Evolutionary conservation across 1,139 yeast species (phyloP).

Genomic region (Yamadazyma jaroonii): DNA sequence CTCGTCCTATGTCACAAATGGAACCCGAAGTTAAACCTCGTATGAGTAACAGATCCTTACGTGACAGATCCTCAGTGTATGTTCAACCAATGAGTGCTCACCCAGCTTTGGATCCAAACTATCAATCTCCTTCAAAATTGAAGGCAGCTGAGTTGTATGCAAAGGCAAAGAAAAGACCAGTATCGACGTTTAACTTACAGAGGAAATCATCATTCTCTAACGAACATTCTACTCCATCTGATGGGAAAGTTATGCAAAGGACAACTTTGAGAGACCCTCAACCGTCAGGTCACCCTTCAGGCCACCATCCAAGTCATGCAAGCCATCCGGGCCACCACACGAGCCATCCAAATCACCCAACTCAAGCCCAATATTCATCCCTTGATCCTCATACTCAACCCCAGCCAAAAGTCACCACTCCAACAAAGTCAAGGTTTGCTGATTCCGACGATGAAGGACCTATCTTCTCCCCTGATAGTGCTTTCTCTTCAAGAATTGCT

Average conservation of each 20-base stretch:
- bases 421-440: slow-evolving; percentile 34
- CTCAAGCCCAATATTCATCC: slow-evolving; percentile 12
- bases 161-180: slow-evolving; percentile 44
- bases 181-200: slow-evolving; percentile 32
- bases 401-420: slow-evolving; percentile 4
- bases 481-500: slow-evolving; percentile 47
- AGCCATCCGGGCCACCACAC: no score
- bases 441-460: slow-evolving; percentile 50
- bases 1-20: not conserved
- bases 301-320: slow-evolving; percentile 9
- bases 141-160: slow-evolving; percentile 51
- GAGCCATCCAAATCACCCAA: no score
- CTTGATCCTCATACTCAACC: slow-evolving; percentile 6
- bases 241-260: slow-evolving; percentile 6
- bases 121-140: slow-evolving; percentile 41
- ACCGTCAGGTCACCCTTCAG: slow-evolving; percentile 6
- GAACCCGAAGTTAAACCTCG: slow-evolving; percentile 9
- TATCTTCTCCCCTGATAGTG: slow-evolving; percentile 20
- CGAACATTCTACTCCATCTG: slow-evolving; percentile 13
- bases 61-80: slow-evolving; percentile 29
- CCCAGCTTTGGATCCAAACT: slow-evolving; percentile 39
- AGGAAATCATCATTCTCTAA: slow-evolving; percentile 59
- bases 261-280: slow-evolving; percentile 11
- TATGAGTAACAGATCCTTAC: slow-evolving; percentile 33
- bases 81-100: slow-evolving; percentile 45